These are phyloP conservation scores for Hemileccinum impolitum DNA, from an alignment of 768 basidiomycete genomes.

Conservation along the genomic window DNA sequence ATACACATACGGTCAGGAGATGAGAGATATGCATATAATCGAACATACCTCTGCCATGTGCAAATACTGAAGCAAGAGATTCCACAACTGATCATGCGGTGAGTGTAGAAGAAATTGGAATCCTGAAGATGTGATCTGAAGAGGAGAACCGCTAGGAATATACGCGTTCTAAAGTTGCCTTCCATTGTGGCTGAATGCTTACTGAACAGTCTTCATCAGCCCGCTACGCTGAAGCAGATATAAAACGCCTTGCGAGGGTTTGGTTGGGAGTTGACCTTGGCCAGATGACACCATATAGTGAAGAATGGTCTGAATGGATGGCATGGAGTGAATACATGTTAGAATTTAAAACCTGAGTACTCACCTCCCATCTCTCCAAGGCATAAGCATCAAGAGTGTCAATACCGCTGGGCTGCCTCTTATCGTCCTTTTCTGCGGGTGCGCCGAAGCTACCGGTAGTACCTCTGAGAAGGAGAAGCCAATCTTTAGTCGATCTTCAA, in stretches of 20 bases:
- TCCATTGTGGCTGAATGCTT: constrained; percentile 22
- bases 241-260: constrained; percentile 81
- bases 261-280: constrained; percentile 66
- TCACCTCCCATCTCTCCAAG: constrained; percentile 86
- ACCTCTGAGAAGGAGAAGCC: constrained; percentile 48
- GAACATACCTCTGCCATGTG: constrained; percentile 71
- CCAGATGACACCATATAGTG: constrained; percentile 98
- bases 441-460: constrained; percentile 82
- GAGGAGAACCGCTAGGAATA: constrained; percentile 45
- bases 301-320: constrained; percentile 70
- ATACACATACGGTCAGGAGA: constrained; percentile 12
- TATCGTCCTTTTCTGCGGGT: constrained; percentile 63
- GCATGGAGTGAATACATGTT: neutral
- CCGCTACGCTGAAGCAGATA: constrained; percentile 80
- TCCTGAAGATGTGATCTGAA: constrained; percentile 88
- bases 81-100: constrained; percentile 94
- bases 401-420: constrained; percentile 48
- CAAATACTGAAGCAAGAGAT: constrained; percentile 86
- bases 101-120: constrained; percentile 96
- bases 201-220: constrained; percentile 78
- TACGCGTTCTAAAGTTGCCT: neutral
- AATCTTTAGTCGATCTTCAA: constrained; percentile 12
- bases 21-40: neutral
- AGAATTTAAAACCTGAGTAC: constrained; percentile 13
- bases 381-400: constrained; percentile 78